Evolutionary conservation across 73 alveolate genomes (phyloP).

Genomic region (Durusdinium trenchii): DNA sequence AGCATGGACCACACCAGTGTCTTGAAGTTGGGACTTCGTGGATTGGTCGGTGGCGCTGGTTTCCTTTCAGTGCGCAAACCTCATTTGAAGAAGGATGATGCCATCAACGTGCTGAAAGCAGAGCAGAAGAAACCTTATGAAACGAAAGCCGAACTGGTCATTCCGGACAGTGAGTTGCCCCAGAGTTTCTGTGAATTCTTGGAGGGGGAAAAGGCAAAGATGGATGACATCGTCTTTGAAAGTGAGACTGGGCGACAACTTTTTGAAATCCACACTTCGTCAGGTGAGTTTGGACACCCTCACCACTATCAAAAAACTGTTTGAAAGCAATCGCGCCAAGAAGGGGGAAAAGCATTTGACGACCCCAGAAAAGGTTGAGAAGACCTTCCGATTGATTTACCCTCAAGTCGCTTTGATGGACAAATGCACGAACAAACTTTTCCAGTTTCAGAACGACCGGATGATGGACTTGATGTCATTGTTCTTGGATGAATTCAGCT

Average conservation of each 20-base stretch:
- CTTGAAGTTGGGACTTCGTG: background rate
- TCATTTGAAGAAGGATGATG: background rate
- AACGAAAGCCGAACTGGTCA: background rate
- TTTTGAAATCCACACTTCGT: background rate
- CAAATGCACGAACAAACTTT: background rate
- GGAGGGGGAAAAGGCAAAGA: background rate
- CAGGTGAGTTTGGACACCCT: background rate
- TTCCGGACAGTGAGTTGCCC: background rate
- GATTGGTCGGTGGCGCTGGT: background rate
- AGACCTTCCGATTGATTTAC: background rate
- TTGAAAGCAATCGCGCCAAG: background rate
- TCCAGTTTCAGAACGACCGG: background rate
- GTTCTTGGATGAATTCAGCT: background rate
- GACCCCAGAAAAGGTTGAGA: background rate
- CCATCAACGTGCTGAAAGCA: background rate
- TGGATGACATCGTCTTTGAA: background rate
- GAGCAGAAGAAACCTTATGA: background rate
- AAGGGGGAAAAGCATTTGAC: slow-evolving; percentile 11
- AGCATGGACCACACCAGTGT: background rate
- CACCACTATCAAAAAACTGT: background rate
- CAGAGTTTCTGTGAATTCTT: background rate
- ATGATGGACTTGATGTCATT: background rate
- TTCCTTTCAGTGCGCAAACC: background rate
- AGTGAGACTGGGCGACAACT: background rate
- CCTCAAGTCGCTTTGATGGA: background rate